Conservation (phyloP, 768 basidiomycete genomes). For the Dentipellis fragilis region DNA sequence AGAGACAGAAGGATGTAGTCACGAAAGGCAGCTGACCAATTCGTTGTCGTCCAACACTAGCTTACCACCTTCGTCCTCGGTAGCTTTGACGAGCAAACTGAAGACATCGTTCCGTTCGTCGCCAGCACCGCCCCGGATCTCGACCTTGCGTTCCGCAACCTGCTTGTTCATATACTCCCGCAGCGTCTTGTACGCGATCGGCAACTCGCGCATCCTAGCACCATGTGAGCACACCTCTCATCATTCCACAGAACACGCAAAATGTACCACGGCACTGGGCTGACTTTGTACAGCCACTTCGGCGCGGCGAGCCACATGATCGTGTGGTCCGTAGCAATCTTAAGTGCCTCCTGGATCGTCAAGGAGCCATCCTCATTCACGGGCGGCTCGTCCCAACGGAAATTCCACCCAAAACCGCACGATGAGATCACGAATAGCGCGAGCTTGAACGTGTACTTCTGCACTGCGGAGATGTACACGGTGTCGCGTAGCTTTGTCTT, state of each 20-base stretch:
- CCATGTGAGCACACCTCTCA: not conserved
- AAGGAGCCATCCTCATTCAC: constrained; percentile 3
- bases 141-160: constrained; percentile 8
- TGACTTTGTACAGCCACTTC: constrained; percentile 3
- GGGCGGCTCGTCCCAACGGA: constrained; percentile 5
- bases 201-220: not conserved
- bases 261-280: not conserved
- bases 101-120: constrained; percentile 8
- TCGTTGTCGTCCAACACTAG: constrained; percentile 5
- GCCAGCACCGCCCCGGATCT: not conserved
- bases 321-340: not conserved
- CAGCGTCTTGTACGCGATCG: not conserved
- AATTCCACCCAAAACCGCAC: constrained; percentile 14
- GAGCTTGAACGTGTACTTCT: constrained; percentile 12
- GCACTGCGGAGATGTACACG: constrained; percentile 4
- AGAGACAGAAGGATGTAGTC: not conserved
- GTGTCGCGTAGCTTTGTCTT: not conserved
- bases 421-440: constrained; percentile 13
- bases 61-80: constrained; percentile 4
- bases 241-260: too few species aligned
- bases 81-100: constrained; percentile 12
- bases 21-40: constrained; percentile 3
- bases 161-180: constrained; percentile 5
- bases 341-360: constrained; percentile 5
- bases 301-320: not conserved